Conservation (phyloP, 2,329 filamentous ascomycete species). For the Metarhizium guizhouense region DNA sequence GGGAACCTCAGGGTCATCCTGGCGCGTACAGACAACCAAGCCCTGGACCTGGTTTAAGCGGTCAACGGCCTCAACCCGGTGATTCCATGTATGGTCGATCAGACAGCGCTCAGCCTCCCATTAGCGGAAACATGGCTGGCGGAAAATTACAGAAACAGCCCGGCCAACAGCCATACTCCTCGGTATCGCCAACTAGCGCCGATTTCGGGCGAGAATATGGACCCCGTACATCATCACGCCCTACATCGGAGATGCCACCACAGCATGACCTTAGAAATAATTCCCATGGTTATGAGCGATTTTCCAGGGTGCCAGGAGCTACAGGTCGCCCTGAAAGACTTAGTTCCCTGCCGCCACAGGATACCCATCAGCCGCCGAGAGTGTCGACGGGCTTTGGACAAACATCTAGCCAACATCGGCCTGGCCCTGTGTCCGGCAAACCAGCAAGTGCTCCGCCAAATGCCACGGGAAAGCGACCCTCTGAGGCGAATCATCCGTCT, state of each 20-base stretch:
- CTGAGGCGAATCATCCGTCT: constrained; percentile 6
- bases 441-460: constrained; percentile 29
- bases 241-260: constrained; percentile 11
- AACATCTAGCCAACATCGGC: constrained; percentile 11
- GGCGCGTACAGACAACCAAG: constrained; percentile 32
- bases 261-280: constrained; percentile 9
- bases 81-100: constrained; percentile 15
- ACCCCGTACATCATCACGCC: constrained; percentile 21
- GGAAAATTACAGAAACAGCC: constrained; percentile 21
- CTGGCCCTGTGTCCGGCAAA: constrained; percentile 16
- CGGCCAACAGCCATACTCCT: constrained; percentile 8
- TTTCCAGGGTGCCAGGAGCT: constrained; percentile 21
- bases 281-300: constrained; percentile 17
- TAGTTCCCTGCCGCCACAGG: constrained; percentile 21
- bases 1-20: constrained; percentile 31
- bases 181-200: constrained; percentile 12
- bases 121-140: constrained; percentile 21
- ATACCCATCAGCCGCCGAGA: constrained; percentile 12
- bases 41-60: constrained; percentile 19
- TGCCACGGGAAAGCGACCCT: constrained; percentile 11
- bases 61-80: constrained; percentile 11
- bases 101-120: constrained; percentile 17
- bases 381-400: constrained; percentile 12
- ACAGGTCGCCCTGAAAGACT: constrained; percentile 22
- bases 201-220: constrained; percentile 29